A percentile compares a stretch with the other conserved stretches of the same genome.
phyloP scores from a whole-genome alignment of 1,139 yeast genomes.

The Pichia sp. region DNA sequence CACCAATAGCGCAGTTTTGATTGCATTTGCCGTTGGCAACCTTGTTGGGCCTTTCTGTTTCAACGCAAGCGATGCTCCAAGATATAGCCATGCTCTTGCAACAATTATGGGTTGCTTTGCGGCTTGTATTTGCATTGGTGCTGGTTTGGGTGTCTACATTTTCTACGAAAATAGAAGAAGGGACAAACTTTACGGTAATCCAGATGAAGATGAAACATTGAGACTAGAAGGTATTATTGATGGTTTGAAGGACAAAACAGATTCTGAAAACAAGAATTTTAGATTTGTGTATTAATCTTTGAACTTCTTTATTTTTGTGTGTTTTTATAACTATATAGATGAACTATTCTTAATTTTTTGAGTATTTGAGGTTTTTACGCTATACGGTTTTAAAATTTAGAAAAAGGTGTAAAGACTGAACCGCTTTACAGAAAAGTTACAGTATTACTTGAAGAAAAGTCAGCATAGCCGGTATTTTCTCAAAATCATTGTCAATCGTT shows the following conservation, averaged over 20 bases:
- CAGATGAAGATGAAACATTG: constrained; percentile 11
- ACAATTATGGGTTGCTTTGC: constrained; percentile 42
- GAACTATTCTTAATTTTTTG: too few species aligned
- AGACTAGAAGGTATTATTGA: constrained; percentile 27
- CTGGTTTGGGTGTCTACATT: constrained; percentile 33
- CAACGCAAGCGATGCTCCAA: constrained; percentile 49
- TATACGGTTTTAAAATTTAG: too few species aligned
- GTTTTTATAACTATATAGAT: too few species aligned
- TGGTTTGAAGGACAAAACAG: constrained; percentile 63
- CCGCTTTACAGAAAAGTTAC: too few species aligned
- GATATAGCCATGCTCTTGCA: constrained; percentile 44
- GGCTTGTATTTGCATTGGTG: constrained; percentile 36
- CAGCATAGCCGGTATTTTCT: too few species aligned
- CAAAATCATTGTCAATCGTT: too few species aligned
- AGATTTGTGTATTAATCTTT: constrained; percentile 13
- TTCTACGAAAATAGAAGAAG: constrained; percentile 41
- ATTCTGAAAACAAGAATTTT: constrained; percentile 49
- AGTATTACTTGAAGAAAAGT: too few species aligned
- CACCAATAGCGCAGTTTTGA: constrained; percentile 51
- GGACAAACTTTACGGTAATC: constrained; percentile 32
- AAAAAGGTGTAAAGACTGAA: too few species aligned
- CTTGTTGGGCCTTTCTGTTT: constrained; percentile 66
- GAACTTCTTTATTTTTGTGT: too few species aligned
- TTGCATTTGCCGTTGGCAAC: constrained; percentile 62
- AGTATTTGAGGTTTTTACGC: too few species aligned